These are phyloP conservation scores for Curvularia sp. DNA, from an alignment of 2,329 filamentous ascomycete genomes.

Conservation along the genomic window DNA sequence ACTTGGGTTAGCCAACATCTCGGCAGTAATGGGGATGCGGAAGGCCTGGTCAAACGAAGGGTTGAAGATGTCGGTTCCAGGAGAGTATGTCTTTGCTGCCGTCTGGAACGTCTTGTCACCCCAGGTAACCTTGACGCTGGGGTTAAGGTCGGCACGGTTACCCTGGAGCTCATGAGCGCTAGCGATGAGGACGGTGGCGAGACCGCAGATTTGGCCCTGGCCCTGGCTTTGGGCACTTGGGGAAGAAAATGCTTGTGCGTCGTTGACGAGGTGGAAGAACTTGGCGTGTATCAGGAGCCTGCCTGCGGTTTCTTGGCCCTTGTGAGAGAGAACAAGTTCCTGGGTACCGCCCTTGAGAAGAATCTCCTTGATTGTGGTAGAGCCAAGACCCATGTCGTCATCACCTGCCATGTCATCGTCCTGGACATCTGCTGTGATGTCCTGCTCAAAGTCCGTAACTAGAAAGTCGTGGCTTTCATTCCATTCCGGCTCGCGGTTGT, in stretches of 20 bases:
- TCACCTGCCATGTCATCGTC: constrained; percentile 55
- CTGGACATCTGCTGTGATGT: constrained; percentile 52
- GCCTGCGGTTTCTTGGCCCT: constrained; percentile 50
- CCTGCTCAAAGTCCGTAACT: constrained; percentile 56
- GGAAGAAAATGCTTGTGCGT: constrained; percentile 45
- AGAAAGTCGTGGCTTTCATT: constrained; percentile 60
- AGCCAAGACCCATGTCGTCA: constrained; percentile 56
- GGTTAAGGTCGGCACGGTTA: constrained; percentile 54
- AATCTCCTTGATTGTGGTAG: constrained; percentile 54
- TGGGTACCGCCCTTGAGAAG: constrained; percentile 54
- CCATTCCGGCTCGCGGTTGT: constrained; percentile 55
- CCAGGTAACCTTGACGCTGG: constrained; percentile 57
- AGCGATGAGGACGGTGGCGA: constrained; percentile 56
- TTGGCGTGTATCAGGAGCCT: constrained; percentile 50
- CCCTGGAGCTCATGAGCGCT: constrained; percentile 55
- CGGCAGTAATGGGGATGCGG: constrained; percentile 52
- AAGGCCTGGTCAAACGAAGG: constrained; percentile 58
- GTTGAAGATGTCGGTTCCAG: constrained; percentile 59
- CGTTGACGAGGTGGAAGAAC: constrained; percentile 54
- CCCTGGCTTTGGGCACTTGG: constrained; percentile 30
- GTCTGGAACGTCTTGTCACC: constrained; percentile 54
- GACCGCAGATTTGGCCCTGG: constrained; percentile 48
- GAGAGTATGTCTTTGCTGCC: constrained; percentile 53
- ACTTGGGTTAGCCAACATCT: constrained; percentile 31
- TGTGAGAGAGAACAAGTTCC: constrained; percentile 51